Conservation (phyloP, 1,284 basidiomycete genomes). For the Acaromyces ingoldii region DNA sequence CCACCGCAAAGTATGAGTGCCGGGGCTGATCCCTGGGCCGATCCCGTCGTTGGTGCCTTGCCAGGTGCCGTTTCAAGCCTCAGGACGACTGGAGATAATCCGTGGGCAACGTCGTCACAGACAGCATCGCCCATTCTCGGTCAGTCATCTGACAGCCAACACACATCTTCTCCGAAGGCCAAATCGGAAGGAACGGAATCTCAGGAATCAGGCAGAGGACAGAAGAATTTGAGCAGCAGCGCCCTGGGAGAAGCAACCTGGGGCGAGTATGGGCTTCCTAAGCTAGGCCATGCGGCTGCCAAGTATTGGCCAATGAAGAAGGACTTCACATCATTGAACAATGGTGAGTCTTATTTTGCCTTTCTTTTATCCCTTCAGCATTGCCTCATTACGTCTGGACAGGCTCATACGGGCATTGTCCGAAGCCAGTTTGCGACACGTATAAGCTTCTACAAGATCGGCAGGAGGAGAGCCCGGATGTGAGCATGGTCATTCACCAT, state of each 20-base stretch:
- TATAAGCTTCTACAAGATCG: not conserved
- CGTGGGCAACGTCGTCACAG: not conserved
- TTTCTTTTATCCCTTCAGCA: not conserved
- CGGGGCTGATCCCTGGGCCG: conserved; percentile 9
- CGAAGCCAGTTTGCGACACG: conserved; percentile 7
- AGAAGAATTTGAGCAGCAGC: not conserved
- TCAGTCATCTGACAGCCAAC: too few relatives aligned
- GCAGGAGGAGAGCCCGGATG: conserved; percentile 10
- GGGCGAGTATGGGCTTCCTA: not conserved
- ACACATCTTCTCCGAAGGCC: not conserved
- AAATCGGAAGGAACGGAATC: not conserved
- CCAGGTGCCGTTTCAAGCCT: not conserved
- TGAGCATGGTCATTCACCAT: not conserved
- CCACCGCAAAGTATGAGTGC: conserved; percentile 4
- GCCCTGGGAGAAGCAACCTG: not conserved
- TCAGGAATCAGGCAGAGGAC: not conserved
- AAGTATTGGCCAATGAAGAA: not conserved
- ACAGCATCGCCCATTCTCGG: not conserved
- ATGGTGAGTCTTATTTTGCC: conserved; percentile 1
- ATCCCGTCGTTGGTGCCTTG: not conserved
- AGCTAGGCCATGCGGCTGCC: conserved; percentile 1
- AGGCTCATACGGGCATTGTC: conserved; percentile 11
- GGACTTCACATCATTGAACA: conserved; percentile 4
- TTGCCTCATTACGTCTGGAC: not conserved
- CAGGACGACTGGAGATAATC: conserved; percentile 1